Base-by-base conservation (phyloP, 129 eudicot genomes). In the Helichrysum umbraculigerum region DNA sequence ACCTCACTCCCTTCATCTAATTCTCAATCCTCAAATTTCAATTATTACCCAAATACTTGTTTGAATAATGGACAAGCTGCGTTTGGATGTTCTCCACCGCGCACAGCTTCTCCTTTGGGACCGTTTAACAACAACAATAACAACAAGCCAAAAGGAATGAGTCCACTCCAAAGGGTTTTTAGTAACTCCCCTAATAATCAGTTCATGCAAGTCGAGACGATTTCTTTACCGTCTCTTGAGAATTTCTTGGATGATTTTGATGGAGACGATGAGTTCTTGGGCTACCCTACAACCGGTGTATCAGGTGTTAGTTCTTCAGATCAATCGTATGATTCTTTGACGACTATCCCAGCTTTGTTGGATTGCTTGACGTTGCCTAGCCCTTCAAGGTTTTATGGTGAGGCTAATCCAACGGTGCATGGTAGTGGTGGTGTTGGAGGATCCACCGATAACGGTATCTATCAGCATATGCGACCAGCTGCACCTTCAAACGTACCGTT, bases 131-230 rank as follows among this genome's bases (percentile, higher is more conserved):
- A 29, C 34, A 67, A 33, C 16, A 79, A 28, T n/a, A 25, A 60
- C 12, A 50, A 71, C 41, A 86, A 83, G 71, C 76, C 85, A 2
- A 91, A 86, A 44, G 94, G 94, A 51, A 35, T 88, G 81, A 91
- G 97, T 76, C 97, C 97, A 0, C 82, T 91, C 3, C 88, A 88
- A 61, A 83, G 83, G 81, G 88, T 85, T 1, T 81, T 88, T 17
- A 82, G 86, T 29, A 88, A 86, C 79, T 91, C 97, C 6, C 94
- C 94, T 11, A 85, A 79, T 69, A 88, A 88, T 77, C 92, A 88
- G 73, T 84, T 78, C 72, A 91, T 88, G 91, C 87, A 86, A 67
- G 86, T 88, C 2, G 97, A 91, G 77, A 91, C 85, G 57, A 81
- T 91, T 34, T 78, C 93, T 2, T 62, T 88, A 50, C 96, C 93